Evolutionary conservation across 148 eudicot genomes (phyloP), one percentile per base, ranked within the genome.

Genomic region (Silene conica): DNA sequence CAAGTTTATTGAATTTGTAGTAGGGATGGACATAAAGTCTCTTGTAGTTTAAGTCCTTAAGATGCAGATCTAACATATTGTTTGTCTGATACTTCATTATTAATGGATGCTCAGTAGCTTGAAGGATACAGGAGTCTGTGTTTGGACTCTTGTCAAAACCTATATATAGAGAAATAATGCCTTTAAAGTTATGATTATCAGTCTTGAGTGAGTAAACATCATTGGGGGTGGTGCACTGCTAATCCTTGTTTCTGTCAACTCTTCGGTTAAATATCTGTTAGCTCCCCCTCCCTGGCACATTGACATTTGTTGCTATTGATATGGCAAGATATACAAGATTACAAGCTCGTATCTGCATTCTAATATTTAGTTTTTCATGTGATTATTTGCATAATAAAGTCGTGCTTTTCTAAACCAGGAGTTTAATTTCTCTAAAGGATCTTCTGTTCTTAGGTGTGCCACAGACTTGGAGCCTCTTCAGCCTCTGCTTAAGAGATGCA

Each of bases 391-490:
- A 56, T 73, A 34, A 46, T 65, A 41, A 6, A 66, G 23, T 50
- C 3, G 22, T 50, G 11, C 14, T 43, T 22, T 43, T 50, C 16
- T 50, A 12, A 13, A 50, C 28, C 48, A 15, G 21, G 43, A 23
- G 54, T 13, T 48, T 54, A 63, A 55, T 21, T 28, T 75, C 7
- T 65, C 68, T n/a, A 38, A 73, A 31, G 26, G 67, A 16, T 46
- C 63, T 66, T 69, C 48, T 65, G 48, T 22, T 59, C 56, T 20
- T 76, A 95, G 99, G 85, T 80, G 74, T 78, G 84, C 89, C 63
- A 61, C 80, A 50, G 99, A 95, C 61, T 84, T 95, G 89, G 96
- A 90, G 61, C 89, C 89, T 73, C 83, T 92, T 80, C 97, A 92
- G 81, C 93, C 91, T 84, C 81, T 92, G 77, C 89, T 95, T 22